Base-by-base conservation (phyloP, 1,284 basidiomycete genomes). In the Baeospora myosura region DNA sequence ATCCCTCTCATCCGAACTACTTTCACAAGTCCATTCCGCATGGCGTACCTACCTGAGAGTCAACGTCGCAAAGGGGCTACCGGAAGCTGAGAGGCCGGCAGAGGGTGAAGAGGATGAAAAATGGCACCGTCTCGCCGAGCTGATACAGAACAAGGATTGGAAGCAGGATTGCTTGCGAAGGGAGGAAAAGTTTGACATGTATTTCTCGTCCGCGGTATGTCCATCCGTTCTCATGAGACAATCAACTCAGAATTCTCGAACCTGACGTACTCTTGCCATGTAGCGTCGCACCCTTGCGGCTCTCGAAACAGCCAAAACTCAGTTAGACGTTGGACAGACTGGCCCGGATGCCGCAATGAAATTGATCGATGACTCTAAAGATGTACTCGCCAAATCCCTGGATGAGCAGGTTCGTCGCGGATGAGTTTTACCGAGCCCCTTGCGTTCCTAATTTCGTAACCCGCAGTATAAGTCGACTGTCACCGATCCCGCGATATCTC, bases 121-220 rank as follows among this genome's bases (percentile, higher is more conserved):
- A 1, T 89, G 83, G 78, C 59, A 67, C 14, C 62, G 63, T 24
- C 63, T 91, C 1, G 56, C 67, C 21, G 61, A 67, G 25, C 67
- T 64, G 48, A 61, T 73, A 53, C 60, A 67, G 52, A 68, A 77
- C 58, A 66, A 63, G 41, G 68, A 76, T 46, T 90, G 83, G 81
- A 84, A 78, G 50, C 69, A 72, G 40, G 79, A 81, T 45, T 80
- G 81, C 52, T 58, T 85, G 53, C 78, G 74, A 54, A 75, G 78
- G 52, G 86, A 94, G 51, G 92, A 95, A 63, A 95, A 94, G 62
- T 94, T 94, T 56, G 79, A 83, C 36, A 87, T 96, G 87, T 72
- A 92, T 63, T 74, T 90, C 52, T 68, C 77, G 22, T 75, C 83
- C 48, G 74, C 92, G 53, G 84, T 85, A 54, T 56, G 81, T 67